Conservation (phyloP, 2,329 filamentous ascomycete genomes). For the Colletotrichum abscissum region DNA sequence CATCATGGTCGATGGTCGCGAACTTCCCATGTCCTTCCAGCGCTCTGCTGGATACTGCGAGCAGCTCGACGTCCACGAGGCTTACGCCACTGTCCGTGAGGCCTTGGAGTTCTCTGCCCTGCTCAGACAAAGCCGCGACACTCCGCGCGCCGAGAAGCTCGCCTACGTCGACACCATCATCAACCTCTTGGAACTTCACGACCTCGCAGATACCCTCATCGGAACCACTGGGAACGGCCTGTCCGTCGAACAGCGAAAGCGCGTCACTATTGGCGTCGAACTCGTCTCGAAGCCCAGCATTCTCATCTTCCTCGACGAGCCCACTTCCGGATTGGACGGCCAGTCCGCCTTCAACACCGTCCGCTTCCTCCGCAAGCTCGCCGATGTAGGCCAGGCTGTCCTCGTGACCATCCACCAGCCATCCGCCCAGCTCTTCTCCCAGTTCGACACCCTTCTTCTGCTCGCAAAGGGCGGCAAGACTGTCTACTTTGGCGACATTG, state of each 20-base stretch:
- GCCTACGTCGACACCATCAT: conserved; percentile 84
- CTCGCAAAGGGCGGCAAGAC: conserved; percentile 74
- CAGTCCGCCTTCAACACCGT: conserved; percentile 75
- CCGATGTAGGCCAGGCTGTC: conserved; percentile 74
- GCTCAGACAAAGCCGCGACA: conserved; percentile 75
- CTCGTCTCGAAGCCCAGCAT: conserved; percentile 70
- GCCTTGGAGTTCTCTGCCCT: conserved; percentile 80
- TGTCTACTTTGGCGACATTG: conserved; percentile 76
- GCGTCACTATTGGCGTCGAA: conserved; percentile 71
- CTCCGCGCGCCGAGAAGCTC: conserved; percentile 75
- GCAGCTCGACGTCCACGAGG: conserved; percentile 83
- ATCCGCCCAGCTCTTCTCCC: conserved; percentile 72
- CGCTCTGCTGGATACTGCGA: conserved; percentile 84
- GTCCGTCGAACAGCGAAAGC: conserved; percentile 64
- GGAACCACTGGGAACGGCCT: conserved; percentile 62
- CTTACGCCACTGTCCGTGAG: conserved; percentile 80
- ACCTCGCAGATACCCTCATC: conserved; percentile 61
- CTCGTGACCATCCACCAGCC: conserved; percentile 79
- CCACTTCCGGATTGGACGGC: conserved; percentile 74
- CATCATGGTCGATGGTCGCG: conserved; percentile 80
- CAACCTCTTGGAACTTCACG: conserved; percentile 65
- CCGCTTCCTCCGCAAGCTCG: conserved; percentile 74
- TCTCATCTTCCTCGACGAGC: conserved; percentile 71
- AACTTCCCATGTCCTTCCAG: conserved; percentile 79
- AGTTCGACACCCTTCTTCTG: conserved; percentile 74